A percentile compares a stretch with the other conserved stretches of the same genome.
Conservation (phyloP, 129 eudicot genomes). For the Flaveria linearis region DNA sequence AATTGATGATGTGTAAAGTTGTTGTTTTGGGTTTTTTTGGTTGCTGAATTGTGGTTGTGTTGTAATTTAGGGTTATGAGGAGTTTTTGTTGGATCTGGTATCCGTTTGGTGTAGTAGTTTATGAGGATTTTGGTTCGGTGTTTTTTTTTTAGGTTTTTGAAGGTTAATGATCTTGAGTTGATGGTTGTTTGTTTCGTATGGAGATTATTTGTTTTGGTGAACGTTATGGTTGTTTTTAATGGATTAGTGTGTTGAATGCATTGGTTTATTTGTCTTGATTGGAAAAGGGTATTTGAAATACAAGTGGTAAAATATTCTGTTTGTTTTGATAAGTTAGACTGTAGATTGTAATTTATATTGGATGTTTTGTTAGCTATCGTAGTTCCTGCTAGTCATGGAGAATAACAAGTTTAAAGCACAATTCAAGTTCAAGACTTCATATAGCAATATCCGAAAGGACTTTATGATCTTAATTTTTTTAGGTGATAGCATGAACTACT, state of each 20-base stretch:
- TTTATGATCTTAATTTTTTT: background rate
- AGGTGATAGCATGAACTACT: background rate
- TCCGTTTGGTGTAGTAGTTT: conserved; percentile 11
- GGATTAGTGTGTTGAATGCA: background rate
- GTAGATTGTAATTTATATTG: background rate
- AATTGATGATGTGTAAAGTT: conserved; percentile 12
- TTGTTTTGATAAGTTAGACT: background rate
- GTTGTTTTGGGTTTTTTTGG: background rate
- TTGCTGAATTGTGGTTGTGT: conserved; percentile 11
- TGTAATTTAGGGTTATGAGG: conserved; percentile 10
- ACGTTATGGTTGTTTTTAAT: background rate
- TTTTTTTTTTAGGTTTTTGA: background rate
- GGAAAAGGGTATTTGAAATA: no score
- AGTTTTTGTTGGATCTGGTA: conserved; percentile 27
- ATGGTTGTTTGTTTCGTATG: conserved; percentile 9
- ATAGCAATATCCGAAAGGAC: background rate
- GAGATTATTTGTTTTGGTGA: background rate
- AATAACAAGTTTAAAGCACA: background rate
- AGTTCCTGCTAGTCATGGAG: background rate
- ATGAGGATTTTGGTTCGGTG: background rate
- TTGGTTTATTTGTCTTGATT: no score
- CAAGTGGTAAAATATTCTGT: background rate
- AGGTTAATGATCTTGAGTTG: background rate
- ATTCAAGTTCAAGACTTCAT: background rate
- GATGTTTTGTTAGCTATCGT: background rate